Evolutionary conservation across 2,329 filamentous ascomycete genomes (phyloP), one percentile per base, ranked within the genome.

Genomic region (Epichloe gansuensis): DNA sequence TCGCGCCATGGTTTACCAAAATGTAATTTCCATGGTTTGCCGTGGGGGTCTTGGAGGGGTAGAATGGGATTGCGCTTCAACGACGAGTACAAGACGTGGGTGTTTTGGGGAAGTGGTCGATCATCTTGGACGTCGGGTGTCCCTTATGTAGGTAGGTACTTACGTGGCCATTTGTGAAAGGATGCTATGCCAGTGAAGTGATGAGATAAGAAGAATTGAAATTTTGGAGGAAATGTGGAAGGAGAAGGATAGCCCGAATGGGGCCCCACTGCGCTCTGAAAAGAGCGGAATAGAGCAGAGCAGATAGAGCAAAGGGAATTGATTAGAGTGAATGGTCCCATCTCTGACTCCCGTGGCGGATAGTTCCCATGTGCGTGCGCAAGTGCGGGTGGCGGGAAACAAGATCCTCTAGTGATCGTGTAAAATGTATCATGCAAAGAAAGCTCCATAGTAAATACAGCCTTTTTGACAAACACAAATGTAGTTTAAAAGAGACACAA

Each of bases 121-220:
- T 34, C 3, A 28, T n/a, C 46, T 39, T 49, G 34, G 21, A 31
- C 28, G 8, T 31, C 28, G 28, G 9, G 28, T 9, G 28, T 31
- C 47, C 37, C 5, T 25, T 7, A 25, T n/a, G 43, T 23, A 23
- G 25, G 37, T 17, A 12, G 49, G 12, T 17, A 57, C 58, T 39
- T 53, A 59, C 58, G 58, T 58, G 35, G 58, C 56, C 58, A 59
- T 59, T 53, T 43, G 50, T 21, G 21, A 8, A 39, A 39, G 37
- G 15, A 39, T 13, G 37, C 12, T 13, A n/a, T 5, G 37, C 12
- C 37, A n/a, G 37, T 13, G 15, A 39, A n/a, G 37, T 6, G 0
- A n/a, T 3, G 1, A 39, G 37, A 6, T 13, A 12, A 7, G 5
- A 39, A 39, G 37, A 39, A n/a, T 23, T 31, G 28, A 9, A 31